Evolutionary conservation across 2,329 filamentous ascomycete species (phyloP), one percentile per base, ranked within the genome.

Genomic region (Ceratocystis colombiana): DNA sequence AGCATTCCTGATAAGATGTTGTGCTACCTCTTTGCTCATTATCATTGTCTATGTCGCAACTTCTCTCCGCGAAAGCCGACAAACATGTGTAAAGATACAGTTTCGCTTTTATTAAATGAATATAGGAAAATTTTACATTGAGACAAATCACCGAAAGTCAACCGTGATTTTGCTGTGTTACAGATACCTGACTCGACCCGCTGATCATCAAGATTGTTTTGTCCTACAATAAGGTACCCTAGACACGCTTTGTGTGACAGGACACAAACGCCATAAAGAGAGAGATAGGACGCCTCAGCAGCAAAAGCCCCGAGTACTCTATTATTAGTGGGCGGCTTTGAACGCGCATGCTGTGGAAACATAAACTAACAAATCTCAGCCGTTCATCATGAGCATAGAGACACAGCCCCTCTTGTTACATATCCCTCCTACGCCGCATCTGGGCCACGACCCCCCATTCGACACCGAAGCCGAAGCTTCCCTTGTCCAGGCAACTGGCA

Each of bases 11-110:
- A 66, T 66, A 66, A 62, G 65, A 62, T 30, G 15, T 57, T 61
- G 45, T 63, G 53, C 57, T 3, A 28, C 12, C 37, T 63, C 44
- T 37, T 66, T 63, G 55, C 64, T 66, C 64, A 66, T 66, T 46
- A 20, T 6, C 5, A 7, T 20, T 48, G 28, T 22, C 25, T 8
- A 66, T 66, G 65, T 66, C 64, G 64, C 53, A 44, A 65, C 5
- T 17, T 45, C 5, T 17, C 22, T n/a, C 22, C 20, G 62, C 30
- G 28, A 20, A 28, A 30, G 61, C 28, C 10, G 48, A 22, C 8
- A 20, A 53, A 22, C 8, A 25, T 53, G 1, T 15, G 25, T 20
- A 25, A 53, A 53, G 8, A 28, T 15, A 53, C 48, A 53, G 22
- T 15, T 17, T 53, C 8, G 15, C 10, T 53, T 41, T 10, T 5